phyloP scores from a whole-genome alignment of 2,329 filamentous ascomycete genomes.

The Aureobasidium zeae region DNA sequence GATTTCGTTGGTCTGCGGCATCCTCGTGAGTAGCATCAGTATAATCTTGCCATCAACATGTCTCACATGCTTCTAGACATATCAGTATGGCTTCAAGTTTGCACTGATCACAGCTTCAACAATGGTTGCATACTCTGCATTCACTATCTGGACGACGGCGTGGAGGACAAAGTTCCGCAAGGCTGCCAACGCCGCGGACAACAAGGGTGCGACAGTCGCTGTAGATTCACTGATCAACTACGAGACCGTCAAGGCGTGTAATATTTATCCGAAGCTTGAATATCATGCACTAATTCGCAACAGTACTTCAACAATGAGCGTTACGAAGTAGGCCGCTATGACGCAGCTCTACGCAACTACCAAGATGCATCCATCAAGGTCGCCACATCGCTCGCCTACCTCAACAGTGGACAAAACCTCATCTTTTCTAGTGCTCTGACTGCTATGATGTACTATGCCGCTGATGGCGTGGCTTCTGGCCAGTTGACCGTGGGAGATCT shows the following conservation, averaged over 20 bases:
- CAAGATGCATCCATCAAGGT: slow-evolving; percentile 95
- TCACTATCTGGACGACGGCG: slow-evolving; percentile 90
- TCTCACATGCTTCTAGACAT: slow-evolving; percentile 48
- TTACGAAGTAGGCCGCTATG: slow-evolving; percentile 85
- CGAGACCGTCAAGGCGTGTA: slow-evolving; percentile 71
- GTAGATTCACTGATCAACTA: slow-evolving; percentile 98
- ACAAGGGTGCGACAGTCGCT: slow-evolving; percentile 86
- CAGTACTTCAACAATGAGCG: slow-evolving; percentile 96
- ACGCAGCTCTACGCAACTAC: slow-evolving; percentile 75
- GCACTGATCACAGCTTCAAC: slow-evolving; percentile 82
- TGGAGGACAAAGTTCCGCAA: slow-evolving; percentile 96
- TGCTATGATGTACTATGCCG: slow-evolving; percentile 96
- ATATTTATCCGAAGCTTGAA: background rate
- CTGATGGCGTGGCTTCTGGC: slow-evolving; percentile 75
- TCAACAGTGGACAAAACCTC: slow-evolving; percentile 93
- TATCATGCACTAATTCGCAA: background rate
- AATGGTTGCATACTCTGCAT: slow-evolving; percentile 91
- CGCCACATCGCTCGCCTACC: slow-evolving; percentile 79
- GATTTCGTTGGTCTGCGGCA: slow-evolving; percentile 91
- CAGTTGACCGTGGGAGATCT: slow-evolving; percentile 84
- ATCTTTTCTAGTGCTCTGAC: slow-evolving; percentile 93
- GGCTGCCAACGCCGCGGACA: slow-evolving; percentile 92
- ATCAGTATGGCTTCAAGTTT: slow-evolving; percentile 87
- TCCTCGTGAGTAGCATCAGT: slow-evolving; percentile 47
- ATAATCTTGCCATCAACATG: background rate